Conservation (phyloP, 495 filamentous ascomycete species). For the Wilcoxina mikolae region DNA sequence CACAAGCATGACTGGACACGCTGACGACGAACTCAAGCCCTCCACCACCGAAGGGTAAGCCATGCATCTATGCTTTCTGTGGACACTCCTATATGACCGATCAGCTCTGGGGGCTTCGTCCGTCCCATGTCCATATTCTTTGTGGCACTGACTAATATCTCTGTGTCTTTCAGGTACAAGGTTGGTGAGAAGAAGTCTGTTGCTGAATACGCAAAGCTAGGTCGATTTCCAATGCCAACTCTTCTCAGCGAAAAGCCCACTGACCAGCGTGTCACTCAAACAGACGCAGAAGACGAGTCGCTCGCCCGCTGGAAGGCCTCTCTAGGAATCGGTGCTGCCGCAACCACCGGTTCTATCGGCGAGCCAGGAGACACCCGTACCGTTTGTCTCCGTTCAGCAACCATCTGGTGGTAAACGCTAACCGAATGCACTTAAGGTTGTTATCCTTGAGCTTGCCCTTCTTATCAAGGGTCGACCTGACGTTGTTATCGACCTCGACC, state of each 20-base stretch:
- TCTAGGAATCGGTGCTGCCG: conserved; percentile 58
- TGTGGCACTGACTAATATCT: conserved; percentile 3
- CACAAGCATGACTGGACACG: conserved; percentile 51
- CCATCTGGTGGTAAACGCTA: background rate
- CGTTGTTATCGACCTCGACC: conserved; percentile 67
- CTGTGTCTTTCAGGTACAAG: conserved; percentile 47
- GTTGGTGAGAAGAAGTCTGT: conserved; percentile 96
- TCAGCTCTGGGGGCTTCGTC: too few relatives aligned
- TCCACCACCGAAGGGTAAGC: conserved; percentile 61
- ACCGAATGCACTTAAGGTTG: conserved; percentile 32
- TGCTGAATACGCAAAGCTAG: conserved; percentile 78
- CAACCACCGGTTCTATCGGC: conserved; percentile 40
- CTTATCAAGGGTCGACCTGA: conserved; percentile 62
- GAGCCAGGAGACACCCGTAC: conserved; percentile 25
- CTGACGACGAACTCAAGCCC: conserved; percentile 74
- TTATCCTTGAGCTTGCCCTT: conserved; percentile 80
- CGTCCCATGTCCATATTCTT: too few relatives aligned
- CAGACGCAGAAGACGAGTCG: conserved; percentile 68
- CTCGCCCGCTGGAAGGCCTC: conserved; percentile 95
- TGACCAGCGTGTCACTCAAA: background rate
- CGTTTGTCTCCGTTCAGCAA: conserved; percentile 7
- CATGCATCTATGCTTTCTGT: too few relatives aligned
- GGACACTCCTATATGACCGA: too few relatives aligned
- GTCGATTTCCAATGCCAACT: conserved; percentile 37
- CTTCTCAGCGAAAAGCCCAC: background rate